phyloP scores from a whole-genome alignment of 2,329 filamentous ascomycete species.

The Balansia obtecta region DNA sequence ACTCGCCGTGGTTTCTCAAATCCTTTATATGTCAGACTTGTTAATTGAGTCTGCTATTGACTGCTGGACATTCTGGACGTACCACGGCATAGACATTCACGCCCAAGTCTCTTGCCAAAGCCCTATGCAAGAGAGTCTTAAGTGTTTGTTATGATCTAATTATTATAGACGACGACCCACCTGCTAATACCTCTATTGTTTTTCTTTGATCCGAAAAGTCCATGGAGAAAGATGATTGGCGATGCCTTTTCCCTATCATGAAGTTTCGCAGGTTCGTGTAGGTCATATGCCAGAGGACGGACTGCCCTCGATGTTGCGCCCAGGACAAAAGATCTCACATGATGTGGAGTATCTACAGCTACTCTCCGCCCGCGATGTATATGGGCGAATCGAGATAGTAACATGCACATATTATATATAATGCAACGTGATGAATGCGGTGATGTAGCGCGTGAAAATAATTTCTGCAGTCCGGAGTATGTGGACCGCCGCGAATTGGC shows the following conservation, averaged over 20 bases:
- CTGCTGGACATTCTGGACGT: constrained; percentile 16
- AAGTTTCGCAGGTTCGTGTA: constrained; percentile 44
- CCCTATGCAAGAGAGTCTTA: constrained; percentile 33
- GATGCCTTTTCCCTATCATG: constrained; percentile 26
- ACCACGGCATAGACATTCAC: constrained; percentile 74
- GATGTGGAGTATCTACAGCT: neutral
- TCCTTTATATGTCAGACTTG: constrained; percentile 40
- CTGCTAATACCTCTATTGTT: constrained; percentile 93
- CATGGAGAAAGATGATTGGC: constrained; percentile 82
- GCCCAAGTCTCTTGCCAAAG: constrained; percentile 66
- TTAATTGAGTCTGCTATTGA: neutral
- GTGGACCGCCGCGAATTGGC: too few species aligned
- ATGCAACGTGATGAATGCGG: neutral
- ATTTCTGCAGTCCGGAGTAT: too few species aligned
- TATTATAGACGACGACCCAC: constrained; percentile 38
- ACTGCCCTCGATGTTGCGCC: constrained; percentile 5
- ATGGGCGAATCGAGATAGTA: neutral
- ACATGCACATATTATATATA: neutral
- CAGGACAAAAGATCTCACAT: neutral
- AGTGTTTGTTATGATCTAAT: neutral
- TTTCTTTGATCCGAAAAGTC: constrained; percentile 87
- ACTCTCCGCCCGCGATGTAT: neutral
- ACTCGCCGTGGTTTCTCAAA: constrained; percentile 86
- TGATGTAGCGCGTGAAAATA: neutral
- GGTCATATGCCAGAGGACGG: constrained; percentile 46